Conservation (phyloP, 169 alveolate genomes). For the Theileria orientalis region DNA sequence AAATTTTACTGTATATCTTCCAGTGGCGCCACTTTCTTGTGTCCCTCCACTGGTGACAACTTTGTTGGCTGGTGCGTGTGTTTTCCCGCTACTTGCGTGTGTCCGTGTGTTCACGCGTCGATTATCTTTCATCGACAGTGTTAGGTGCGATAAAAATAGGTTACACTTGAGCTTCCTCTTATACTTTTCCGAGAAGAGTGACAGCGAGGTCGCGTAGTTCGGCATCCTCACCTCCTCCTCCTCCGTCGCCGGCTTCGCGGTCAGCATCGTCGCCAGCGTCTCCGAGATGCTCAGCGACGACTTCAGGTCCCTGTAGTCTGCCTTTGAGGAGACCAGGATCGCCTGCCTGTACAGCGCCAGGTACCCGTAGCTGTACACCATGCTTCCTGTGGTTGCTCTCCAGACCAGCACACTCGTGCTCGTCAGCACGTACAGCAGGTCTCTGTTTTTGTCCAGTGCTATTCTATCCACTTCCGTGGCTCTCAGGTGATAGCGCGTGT, state of each 20-base stretch:
- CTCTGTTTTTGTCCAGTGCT: slow-evolving; percentile 32
- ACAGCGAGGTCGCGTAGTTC: slow-evolving; percentile 28
- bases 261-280: slow-evolving; percentile 25
- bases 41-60: not conserved
- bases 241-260: slow-evolving; percentile 2
- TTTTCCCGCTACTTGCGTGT: not conserved
- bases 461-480: slow-evolving; percentile 28
- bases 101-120: not conserved
- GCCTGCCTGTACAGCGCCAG: slow-evolving; percentile 46
- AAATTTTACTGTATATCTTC: not conserved
- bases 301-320: not conserved
- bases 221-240: slow-evolving; percentile 14
- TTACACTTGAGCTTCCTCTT: slow-evolving; percentile 11
- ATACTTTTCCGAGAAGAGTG: slow-evolving; percentile 48
- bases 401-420: slow-evolving; percentile 34
- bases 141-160: slow-evolving; percentile 34
- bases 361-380: slow-evolving; percentile 34
- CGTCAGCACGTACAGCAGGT: slow-evolving; percentile 43
- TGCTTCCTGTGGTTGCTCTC: slow-evolving; percentile 37
- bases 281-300: slow-evolving; percentile 10
- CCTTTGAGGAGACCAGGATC: slow-evolving; percentile 16
- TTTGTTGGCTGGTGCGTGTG: not conserved
- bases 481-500: not conserved
- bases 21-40: too few species aligned
- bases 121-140: slow-evolving; percentile 20